Base-by-base conservation (phyloP, 2,329 filamentous ascomycete species). In the Colletotrichum orchidophilum region DNA sequence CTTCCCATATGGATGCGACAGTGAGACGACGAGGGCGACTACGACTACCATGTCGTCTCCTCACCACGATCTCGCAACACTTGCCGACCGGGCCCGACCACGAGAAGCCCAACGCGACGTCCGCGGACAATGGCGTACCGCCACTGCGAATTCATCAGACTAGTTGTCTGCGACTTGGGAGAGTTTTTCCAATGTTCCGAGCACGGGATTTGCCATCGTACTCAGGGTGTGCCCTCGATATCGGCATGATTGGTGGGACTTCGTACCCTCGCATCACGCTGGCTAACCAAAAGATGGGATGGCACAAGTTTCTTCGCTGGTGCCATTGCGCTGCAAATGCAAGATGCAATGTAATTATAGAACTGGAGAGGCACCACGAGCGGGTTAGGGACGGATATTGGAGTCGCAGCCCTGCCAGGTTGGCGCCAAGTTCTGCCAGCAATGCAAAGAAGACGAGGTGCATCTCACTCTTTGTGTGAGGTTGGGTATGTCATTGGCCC, bases 371-470 rank as follows among this genome's bases (percentile, higher is more conserved):
- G 54, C 65, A 49, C 42, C 59, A 12, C 50, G 15, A 35, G 26
- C 39, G 35, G n/a, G 35, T 33, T n/a, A 15, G 31, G 31, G 31
- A 58, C 31, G 35, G 59, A 35, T 50, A 65, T 70, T 72, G 69
- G 66, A 60, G 59, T 66, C 69, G 65, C 66, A 72, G 69, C 65
- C 59, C 54, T 70, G 65, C 65, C 69, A 64, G 63, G 27, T 57
- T 46, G 54, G 46, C 33, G 63, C 63, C 63, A 60, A 70, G 67
- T 31, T 63, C 26, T 58, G 67, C 68, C 63, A 71, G 24, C 27
- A 39, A 67, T 53, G 68, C 57, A 68, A 59, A 71, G 57, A 71
- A 67, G 52, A 71, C 68, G 68, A 71, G 64, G 64, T 71, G 68
- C 68, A 71, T 71, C 64, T 58, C 52, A 58, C 15, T 39, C 24